phyloP scores from a whole-genome alignment of 805 yeast genomes.

The Ogataea nitratoaversa region DNA sequence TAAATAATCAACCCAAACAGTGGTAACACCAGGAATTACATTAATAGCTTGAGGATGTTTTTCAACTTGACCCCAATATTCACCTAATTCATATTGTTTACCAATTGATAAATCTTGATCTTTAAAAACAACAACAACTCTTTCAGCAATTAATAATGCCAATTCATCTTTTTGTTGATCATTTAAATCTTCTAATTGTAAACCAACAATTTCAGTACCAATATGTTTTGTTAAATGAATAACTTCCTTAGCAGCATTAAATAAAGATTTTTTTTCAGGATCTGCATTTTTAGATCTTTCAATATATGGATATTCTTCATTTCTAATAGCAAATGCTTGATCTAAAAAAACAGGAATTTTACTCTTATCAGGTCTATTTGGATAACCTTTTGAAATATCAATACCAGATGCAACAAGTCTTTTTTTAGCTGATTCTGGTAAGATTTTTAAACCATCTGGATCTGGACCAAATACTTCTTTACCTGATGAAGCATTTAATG shows the following conservation, averaged over 20 bases:
- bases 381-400: conserved; percentile 38
- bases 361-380: conserved; percentile 32
- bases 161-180: conserved; percentile 44
- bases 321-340: conserved; percentile 36
- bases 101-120: conserved; percentile 42
- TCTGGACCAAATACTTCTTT: conserved; percentile 15
- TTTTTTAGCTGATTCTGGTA: conserved; percentile 24
- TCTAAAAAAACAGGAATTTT: conserved; percentile 36
- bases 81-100: conserved; percentile 40
- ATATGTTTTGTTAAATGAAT: conserved; percentile 40
- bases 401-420: conserved; percentile 35
- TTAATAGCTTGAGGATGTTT: conserved; percentile 35
- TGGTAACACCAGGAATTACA: conserved; percentile 35
- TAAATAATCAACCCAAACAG: conserved; percentile 39
- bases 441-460: conserved; percentile 24
- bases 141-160: conserved; percentile 43
- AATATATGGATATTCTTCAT: conserved; percentile 31
- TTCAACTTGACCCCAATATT: conserved; percentile 43
- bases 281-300: conserved; percentile 36
- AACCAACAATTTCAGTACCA: conserved; percentile 49
- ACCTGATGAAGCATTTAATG: conserved; percentile 9
- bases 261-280: conserved; percentile 38
- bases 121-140: conserved; percentile 49
- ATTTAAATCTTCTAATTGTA: conserved; percentile 39
- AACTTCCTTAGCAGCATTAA: conserved; percentile 39